Percentiles rank a stretch among this genome's conserved stretches.
Evolutionary conservation across 2,329 filamentous ascomycete species (phyloP).

Genomic region (Dichotomopilus funicola): DNA sequence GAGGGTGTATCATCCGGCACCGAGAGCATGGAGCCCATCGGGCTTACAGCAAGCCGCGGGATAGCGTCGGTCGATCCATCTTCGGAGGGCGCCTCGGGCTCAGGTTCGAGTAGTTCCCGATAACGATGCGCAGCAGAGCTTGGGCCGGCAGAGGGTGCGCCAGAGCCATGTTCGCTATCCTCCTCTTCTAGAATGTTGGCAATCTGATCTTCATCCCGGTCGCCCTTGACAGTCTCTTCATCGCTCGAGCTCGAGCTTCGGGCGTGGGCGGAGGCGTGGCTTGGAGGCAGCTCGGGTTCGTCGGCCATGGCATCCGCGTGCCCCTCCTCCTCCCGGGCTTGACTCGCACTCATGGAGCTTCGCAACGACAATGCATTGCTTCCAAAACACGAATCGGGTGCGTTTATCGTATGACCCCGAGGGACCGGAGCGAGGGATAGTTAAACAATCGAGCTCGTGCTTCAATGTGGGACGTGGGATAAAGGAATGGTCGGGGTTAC

Average conservation of each 20-base stretch:
- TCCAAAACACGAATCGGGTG: neutral
- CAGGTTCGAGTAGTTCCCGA: constrained; percentile 39
- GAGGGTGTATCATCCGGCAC: constrained; percentile 81
- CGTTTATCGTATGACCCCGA: constrained; percentile 16
- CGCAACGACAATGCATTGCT: constrained; percentile 28
- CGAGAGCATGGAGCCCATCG: constrained; percentile 61
- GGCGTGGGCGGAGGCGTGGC: constrained; percentile 28
- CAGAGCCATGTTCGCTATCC: constrained; percentile 23
- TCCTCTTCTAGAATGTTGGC: constrained; percentile 33
- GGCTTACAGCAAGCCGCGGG: constrained; percentile 56
- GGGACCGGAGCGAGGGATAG: too few relatives aligned
- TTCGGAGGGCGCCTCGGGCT: constrained; percentile 42
- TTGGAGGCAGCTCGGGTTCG: constrained; percentile 39
- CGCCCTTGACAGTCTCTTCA: constrained; percentile 37
- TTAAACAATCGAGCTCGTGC: neutral
- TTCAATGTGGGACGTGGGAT: constrained; percentile 1
- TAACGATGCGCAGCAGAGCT: constrained; percentile 38
- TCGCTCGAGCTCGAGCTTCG: constrained; percentile 36
- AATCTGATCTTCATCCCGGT: constrained; percentile 31
- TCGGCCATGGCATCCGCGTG: constrained; percentile 44
- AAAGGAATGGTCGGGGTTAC: neutral
- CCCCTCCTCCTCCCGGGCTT: constrained; percentile 55
- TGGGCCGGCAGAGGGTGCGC: constrained; percentile 26
- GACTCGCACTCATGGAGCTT: constrained; percentile 63
- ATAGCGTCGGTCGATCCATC: constrained; percentile 48